Conservation (phyloP, 768 basidiomycete species). For the Boletus rubroflammeus region DNA sequence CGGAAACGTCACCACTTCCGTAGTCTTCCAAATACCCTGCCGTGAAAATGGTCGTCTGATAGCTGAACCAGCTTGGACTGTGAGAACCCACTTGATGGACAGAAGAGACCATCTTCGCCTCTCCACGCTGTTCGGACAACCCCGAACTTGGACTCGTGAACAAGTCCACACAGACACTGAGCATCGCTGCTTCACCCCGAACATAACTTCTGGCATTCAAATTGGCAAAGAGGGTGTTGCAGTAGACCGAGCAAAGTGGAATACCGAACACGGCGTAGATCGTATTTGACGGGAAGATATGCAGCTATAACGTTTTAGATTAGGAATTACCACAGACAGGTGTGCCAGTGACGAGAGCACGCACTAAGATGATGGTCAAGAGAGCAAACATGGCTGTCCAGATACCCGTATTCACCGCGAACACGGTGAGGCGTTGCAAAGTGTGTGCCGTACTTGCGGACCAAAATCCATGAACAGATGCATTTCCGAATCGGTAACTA, state of each 20-base stretch:
- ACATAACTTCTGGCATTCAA: conserved; percentile 9
- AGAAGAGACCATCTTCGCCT: neutral
- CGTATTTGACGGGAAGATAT: neutral
- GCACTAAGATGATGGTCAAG: neutral
- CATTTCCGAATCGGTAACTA: neutral
- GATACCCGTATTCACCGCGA: conserved; percentile 31
- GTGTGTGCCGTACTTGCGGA: conserved; percentile 1
- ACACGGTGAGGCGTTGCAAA: conserved; percentile 10
- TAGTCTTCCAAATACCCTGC: neutral
- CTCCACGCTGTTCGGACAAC: neutral
- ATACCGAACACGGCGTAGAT: neutral
- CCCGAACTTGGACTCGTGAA: neutral
- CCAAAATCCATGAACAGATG: neutral
- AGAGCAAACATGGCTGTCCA: conserved; percentile 50
- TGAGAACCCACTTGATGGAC: neutral
- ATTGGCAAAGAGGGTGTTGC: conserved; percentile 10
- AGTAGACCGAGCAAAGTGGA: conserved; percentile 8
- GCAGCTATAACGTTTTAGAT: neutral
- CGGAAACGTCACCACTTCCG: neutral
- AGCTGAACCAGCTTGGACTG: neutral
- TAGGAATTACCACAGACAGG: no score
- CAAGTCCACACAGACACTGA: neutral
- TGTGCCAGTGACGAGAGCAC: neutral
- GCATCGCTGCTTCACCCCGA: neutral
- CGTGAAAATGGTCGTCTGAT: neutral